Base-by-base conservation (phyloP, 345 rosid species). In the Schrenkiella parvula region DNA sequence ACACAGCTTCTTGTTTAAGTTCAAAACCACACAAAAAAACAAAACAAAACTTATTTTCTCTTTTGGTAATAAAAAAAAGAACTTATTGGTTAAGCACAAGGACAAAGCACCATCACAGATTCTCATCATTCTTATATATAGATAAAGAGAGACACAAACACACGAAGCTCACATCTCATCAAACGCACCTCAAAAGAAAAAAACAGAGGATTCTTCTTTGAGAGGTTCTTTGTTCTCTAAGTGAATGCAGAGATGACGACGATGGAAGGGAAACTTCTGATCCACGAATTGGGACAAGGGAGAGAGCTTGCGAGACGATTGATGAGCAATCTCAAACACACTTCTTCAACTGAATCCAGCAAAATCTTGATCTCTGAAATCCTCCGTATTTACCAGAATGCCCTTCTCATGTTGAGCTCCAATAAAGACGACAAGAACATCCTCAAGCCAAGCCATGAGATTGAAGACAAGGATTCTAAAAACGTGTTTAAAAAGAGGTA, bases 401-500 rank as follows among this genome's bases (percentile, higher is more conserved):
- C 89, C 8, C 87, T 92, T 26, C 77, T 84, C n/a, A 46, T 84
- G 74, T 80, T 92, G 15, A 82, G 82, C 65, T 70, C 56, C 25
- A 67, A 42, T 19, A 17, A 21, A 17, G 80, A 58, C 46, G 57
- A 63, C 29, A 71, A 76, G 17, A 73, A 77, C 70, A 11, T 9
- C 21, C 46, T 44, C 8, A 65, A 65, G 13, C 17, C 34, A 14
- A 74, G 80, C 57, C 80, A 71, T 1, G 64, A 42, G 55, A 75
- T 76, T 23, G 78, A 83, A 6, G 64, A 4, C 31, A 69, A 70
- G 15, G 75, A 68, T 76, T 76, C 61, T n/a, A 78, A 37, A 11
- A 61, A 42, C 25, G 79, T 59, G 12, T 62, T 1, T 68, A 90
- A 83, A 82, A 91, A 84, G 75, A 87, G 95, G 97, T 90, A 74